Percentiles rank a stretch among this genome's conserved stretches.
Evolutionary conservation across 306 rosid species (phyloP).

Genomic region (Rosa rugosa): DNA sequence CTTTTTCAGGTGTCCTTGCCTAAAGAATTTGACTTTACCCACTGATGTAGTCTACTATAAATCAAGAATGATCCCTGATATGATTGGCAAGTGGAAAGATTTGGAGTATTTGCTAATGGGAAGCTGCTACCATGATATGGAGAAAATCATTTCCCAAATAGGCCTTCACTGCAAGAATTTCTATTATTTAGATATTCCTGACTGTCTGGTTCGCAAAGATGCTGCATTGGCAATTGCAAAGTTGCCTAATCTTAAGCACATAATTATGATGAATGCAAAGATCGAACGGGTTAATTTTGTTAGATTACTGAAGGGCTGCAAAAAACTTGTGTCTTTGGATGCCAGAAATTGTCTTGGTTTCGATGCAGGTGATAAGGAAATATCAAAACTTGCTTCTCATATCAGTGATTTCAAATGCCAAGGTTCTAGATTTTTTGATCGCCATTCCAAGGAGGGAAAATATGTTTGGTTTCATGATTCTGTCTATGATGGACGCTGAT

Average conservation of each 20-base stretch:
- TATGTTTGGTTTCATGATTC: not conserved
- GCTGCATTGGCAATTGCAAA: not conserved
- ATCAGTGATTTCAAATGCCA: not conserved
- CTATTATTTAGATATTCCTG: not conserved
- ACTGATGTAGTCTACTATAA: not conserved
- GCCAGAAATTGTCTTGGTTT: not conserved
- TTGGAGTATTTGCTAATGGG: not conserved
- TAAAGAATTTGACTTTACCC: not conserved
- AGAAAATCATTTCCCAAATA: not conserved
- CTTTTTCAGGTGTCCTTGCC: not conserved
- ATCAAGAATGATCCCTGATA: not conserved
- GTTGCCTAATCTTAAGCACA: not conserved
- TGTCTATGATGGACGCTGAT: not conserved
- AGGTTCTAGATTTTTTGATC: not conserved
- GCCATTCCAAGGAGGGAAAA: not conserved
- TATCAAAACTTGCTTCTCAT: slow-evolving; percentile 2
- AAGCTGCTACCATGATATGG: slow-evolving; percentile 2
- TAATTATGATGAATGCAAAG: not conserved
- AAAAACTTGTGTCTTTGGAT: not conserved
- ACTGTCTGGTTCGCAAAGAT: not conserved
- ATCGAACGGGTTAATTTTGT: not conserved
- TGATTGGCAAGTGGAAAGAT: not conserved
- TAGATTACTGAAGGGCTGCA: not conserved
- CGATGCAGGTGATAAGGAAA: not conserved
- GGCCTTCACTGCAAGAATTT: not conserved